Conservation (phyloP, 441 rosid genomes). For the Erodium moschatum region DNA sequence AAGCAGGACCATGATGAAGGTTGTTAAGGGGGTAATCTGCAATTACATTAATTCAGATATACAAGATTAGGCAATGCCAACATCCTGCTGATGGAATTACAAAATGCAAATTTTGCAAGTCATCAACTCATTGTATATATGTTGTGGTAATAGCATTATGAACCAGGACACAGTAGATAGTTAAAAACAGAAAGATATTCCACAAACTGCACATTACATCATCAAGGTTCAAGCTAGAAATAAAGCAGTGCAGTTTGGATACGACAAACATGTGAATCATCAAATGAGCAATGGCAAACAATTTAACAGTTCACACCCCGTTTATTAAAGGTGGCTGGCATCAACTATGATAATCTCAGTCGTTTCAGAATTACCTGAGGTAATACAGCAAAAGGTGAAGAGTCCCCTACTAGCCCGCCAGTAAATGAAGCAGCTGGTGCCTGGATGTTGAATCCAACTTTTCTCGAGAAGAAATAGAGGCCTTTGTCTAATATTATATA, state of each 20-base stretch:
- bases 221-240: not conserved
- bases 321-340: not conserved
- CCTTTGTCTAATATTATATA: slow-evolving; percentile 71
- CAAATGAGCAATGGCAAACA: not conserved
- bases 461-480: slow-evolving; percentile 44
- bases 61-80: not conserved
- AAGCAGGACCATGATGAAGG: slow-evolving; percentile 61
- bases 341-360: not conserved
- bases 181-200: not conserved
- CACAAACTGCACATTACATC: not conserved
- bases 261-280: not conserved
- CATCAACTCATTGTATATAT: not conserved
- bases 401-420: slow-evolving; percentile 76
- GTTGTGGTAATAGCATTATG: not conserved
- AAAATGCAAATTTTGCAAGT: not conserved
- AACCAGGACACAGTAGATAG: not conserved
- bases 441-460: slow-evolving; percentile 44
- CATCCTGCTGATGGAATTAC: not conserved
- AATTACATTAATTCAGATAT: slow-evolving; percentile 19
- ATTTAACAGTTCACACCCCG: not conserved
- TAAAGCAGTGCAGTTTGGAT: not conserved
- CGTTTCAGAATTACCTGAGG: slow-evolving; percentile 47
- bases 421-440: slow-evolving; percentile 70
- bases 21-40: slow-evolving; percentile 62
- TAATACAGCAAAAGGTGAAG: slow-evolving; percentile 61